Evolutionary conservation across 768 basidiomycete genomes (phyloP).

Genomic region (Kwoniella bestiolae): DNA sequence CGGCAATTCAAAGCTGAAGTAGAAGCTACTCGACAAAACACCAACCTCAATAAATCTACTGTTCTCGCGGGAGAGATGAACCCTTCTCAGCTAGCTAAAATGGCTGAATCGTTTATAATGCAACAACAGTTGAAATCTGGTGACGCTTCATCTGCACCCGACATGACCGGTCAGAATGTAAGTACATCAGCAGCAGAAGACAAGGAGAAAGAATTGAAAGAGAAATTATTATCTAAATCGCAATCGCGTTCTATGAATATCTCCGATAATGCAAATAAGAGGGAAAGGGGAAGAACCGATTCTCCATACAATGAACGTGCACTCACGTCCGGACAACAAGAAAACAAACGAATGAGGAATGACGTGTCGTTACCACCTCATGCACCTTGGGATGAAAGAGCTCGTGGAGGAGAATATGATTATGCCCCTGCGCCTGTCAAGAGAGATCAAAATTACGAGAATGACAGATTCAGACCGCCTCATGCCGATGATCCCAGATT

Average conservation of each 20-base stretch:
- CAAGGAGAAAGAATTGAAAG: slow-evolving; percentile 18
- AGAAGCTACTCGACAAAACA: slow-evolving; percentile 15
- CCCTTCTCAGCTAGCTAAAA: slow-evolving; percentile 13
- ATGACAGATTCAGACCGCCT: slow-evolving; percentile 11
- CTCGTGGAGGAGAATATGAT: no score
- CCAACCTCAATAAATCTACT: background rate
- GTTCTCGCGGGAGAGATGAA: slow-evolving; percentile 10
- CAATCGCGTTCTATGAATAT: background rate
- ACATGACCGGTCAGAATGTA: background rate
- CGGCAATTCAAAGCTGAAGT: slow-evolving; percentile 33
- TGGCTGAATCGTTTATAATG: slow-evolving; percentile 25
- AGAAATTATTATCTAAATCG: slow-evolving; percentile 13
- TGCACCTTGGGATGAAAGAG: slow-evolving; percentile 2
- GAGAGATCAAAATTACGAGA: no score
- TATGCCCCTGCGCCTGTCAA: no score
- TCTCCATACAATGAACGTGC: background rate
- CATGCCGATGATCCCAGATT: slow-evolving; percentile 13
- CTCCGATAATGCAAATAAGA: background rate
- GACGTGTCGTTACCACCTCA: background rate
- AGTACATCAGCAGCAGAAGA: background rate
- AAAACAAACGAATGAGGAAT: background rate
- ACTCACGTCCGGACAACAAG: background rate
- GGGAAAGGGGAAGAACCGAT: background rate
- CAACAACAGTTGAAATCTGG: slow-evolving; percentile 15
- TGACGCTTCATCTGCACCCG: background rate